Evolutionary conservation across 371 early-diverging fungal species (phyloP), one percentile per base, ranked within the genome.

Genomic region (Rhizopus stolonifer): DNA sequence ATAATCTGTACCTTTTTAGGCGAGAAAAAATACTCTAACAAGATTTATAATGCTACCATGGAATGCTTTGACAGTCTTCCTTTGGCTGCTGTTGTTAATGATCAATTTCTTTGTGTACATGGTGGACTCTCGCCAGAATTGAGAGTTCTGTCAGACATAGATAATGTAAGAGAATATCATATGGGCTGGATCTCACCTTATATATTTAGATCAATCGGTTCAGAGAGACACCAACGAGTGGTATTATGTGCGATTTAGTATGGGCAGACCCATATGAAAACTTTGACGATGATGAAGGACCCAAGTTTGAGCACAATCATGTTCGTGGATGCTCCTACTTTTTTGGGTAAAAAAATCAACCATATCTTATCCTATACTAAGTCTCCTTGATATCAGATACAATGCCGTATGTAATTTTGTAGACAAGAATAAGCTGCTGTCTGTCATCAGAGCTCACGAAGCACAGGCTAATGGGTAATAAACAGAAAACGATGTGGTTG

Each of bases 201-300:
- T 36, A 11, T 17, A 3, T 47, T 42, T 58, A 90, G 83, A 82
- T 98, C 54, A 81, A 96, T 79, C 83, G 99, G n/a, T 96, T 97
- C 77, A 70, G 85, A 29, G 99, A 99, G 65, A 90, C 94, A 21
- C 94, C 96, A 14, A 94, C 92, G 0, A 87, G 88, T 50, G 99
- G 98, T n/a, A 62, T 95, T 29, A 91, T 99, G 91, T 95, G 97
- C 62, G 99, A 98, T 80, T 69, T 98, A 15, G 73, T 99, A 25
- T 99, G 99, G 99, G 85, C 98, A 3, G 99, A 99, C 74, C 99
- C 99, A 26, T 76, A 86, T 51, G 95, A 93, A 64, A 94, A 94
- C 51, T 96, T 91, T 84, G 95, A 92, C 21, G 81, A 84, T 52
- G 96, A 96, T 64, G 84, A 77, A 4, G 79, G 81, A 46, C 86